phyloP scores from a whole-genome alignment of 441 rosid species.

The Populus hybrid region DNA sequence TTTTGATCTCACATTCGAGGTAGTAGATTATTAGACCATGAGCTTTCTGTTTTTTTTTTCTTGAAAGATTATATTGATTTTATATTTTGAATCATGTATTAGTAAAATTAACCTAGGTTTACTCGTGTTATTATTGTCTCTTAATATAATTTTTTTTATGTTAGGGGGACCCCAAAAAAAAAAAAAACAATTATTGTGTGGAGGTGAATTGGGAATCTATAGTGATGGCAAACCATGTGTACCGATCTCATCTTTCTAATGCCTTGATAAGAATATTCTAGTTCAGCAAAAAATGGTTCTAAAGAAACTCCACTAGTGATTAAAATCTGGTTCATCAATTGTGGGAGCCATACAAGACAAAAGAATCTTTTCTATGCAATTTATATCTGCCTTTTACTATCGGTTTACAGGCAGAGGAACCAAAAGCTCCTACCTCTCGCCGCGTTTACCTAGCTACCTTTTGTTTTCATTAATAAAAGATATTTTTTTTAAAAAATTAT shows the following conservation, averaged over 20 bases:
- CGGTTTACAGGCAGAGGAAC: neutral
- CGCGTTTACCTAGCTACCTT: conserved; percentile 1
- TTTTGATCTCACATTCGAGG: no score
- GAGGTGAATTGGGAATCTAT: conserved; percentile 7
- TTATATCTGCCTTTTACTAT: conserved; percentile 6
- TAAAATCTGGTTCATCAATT: conserved; percentile 29
- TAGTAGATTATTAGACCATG: no score
- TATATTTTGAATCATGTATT: rapidly evolving
- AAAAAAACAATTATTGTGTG: no score
- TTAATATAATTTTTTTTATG: no score
- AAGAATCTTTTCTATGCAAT: neutral
- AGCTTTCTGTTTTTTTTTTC: no score
- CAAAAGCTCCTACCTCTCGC: conserved; percentile 24
- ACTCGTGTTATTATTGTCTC: rapidly evolving
- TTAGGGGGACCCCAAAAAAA: no score
- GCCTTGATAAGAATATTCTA: conserved; percentile 15
- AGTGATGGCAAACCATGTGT: conserved; percentile 8
- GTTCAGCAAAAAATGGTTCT: conserved; percentile 1
- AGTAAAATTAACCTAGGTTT: rapidly evolving
- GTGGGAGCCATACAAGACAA: conserved; percentile 18
- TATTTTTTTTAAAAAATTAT: no score
- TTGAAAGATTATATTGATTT: rapidly evolving
- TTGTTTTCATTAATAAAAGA: no score
- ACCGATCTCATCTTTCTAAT: neutral
- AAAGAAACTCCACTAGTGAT: conserved; percentile 2